These are phyloP conservation scores for Fusarium burgessii DNA, from an alignment of 2,329 filamentous ascomycete genomes.

Conservation along the genomic window DNA sequence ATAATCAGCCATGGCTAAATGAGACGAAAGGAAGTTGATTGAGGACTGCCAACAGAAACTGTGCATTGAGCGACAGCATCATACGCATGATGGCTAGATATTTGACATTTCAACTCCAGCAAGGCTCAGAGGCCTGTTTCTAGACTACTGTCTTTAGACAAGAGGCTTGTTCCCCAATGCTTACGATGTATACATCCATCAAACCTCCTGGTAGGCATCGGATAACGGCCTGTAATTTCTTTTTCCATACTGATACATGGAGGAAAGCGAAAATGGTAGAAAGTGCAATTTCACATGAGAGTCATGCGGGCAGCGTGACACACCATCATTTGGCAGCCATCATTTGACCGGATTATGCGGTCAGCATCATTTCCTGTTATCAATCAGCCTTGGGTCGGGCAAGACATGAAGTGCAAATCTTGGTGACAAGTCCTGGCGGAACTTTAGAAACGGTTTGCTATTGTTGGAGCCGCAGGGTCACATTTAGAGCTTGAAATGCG, in stretches of 20 bases:
- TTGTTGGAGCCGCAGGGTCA: background rate
- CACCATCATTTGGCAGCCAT: rapidly evolving
- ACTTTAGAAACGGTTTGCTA: background rate
- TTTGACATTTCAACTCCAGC: background rate
- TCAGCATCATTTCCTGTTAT: background rate
- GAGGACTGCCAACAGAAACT: background rate
- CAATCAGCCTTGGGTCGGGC: too few relatives aligned
- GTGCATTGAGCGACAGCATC: too few relatives aligned
- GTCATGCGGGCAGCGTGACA: background rate
- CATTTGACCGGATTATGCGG: background rate
- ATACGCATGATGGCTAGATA: background rate
- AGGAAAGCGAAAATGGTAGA: background rate
- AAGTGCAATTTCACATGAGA: background rate
- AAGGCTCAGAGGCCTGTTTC: background rate
- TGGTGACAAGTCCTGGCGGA: background rate
- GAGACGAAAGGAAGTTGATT: background rate
- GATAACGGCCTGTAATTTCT: too few relatives aligned
- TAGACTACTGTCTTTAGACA: rapidly evolving
- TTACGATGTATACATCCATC: background rate
- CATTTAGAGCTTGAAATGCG: background rate
- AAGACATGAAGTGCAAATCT: background rate
- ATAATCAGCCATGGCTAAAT: background rate
- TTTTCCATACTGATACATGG: background rate
- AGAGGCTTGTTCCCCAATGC: too few relatives aligned
- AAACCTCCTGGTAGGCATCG: background rate